A percentile compares a stretch with the other conserved stretches of the same genome.
Evolutionary conservation across 2,329 filamentous ascomycete genomes (phyloP).

Genomic region (Apiospora saccharicola): DNA sequence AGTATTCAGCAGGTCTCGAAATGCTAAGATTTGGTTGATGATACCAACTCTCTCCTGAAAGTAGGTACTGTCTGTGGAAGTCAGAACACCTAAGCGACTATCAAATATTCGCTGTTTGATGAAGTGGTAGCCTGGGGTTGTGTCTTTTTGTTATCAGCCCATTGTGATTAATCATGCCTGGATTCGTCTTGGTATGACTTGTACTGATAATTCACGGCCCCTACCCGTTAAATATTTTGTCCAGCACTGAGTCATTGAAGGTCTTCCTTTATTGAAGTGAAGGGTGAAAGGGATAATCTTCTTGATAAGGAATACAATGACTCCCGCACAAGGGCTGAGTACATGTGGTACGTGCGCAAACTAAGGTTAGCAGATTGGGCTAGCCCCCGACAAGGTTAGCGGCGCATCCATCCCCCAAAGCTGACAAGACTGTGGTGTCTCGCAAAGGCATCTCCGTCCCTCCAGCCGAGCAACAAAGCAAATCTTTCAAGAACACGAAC

Average conservation of each 20-base stretch:
- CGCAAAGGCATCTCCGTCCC: constrained; percentile 13
- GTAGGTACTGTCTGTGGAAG: neutral
- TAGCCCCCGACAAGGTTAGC: neutral
- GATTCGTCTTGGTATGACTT: neutral
- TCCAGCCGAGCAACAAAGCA: constrained; percentile 17
- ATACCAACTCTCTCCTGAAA: neutral
- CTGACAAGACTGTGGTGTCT: constrained; percentile 13
- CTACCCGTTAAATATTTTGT: neutral
- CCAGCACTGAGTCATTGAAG: neutral
- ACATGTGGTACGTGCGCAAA: neutral
- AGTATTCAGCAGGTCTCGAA: neutral
- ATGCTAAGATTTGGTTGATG: no score
- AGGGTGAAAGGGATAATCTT: neutral
- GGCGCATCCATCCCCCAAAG: constrained; percentile 5
- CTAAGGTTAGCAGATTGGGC: constrained; percentile 2
- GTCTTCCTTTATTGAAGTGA: neutral
- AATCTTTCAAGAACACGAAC: constrained; percentile 5
- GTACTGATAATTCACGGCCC: no score
- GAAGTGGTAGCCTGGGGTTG: neutral
- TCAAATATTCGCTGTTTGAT: neutral
- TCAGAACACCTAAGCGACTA: neutral
- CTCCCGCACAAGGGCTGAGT: neutral
- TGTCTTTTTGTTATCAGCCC: neutral
- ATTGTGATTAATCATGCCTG: neutral
- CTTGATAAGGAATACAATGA: neutral